phyloP scores from a whole-genome alignment of 345 rosid genomes.

The Barbarea vulgaris region DNA sequence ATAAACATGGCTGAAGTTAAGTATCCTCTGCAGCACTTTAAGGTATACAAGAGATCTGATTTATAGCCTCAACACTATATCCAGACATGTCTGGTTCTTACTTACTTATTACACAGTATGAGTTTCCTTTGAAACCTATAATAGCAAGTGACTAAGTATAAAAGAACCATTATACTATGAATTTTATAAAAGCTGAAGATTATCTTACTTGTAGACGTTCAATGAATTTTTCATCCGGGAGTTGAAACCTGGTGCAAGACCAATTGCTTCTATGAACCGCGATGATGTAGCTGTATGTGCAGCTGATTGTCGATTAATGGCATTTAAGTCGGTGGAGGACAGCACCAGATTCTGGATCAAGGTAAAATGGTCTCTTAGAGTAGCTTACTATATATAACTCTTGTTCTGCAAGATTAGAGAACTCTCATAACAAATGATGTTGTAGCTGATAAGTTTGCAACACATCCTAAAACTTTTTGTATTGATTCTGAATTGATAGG shows the following conservation, averaged over 20 bases:
- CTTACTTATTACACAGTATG: not conserved
- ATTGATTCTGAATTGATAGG: slow-evolving; percentile 46
- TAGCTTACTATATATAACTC: slow-evolving; percentile 1
- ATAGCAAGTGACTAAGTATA: not conserved
- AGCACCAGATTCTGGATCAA: slow-evolving; percentile 86
- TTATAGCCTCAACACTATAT: slow-evolving; percentile 6
- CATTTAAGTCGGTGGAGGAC: slow-evolving; percentile 68
- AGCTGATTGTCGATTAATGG: slow-evolving; percentile 90
- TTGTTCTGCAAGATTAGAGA: not conserved
- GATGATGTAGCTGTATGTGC: slow-evolving; percentile 74
- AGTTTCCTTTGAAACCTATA: not conserved
- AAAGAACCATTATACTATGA: not conserved
- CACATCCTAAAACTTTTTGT: not conserved
- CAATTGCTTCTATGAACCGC: slow-evolving; percentile 54
- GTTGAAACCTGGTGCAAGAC: slow-evolving; percentile 79
- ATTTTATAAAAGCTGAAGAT: not conserved
- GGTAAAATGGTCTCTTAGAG: slow-evolving; percentile 44
- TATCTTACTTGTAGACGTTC: slow-evolving; percentile 61
- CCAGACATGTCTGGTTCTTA: slow-evolving; percentile 1
- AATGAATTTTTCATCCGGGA: slow-evolving; percentile 92
- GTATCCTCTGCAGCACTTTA: slow-evolving; percentile 81
- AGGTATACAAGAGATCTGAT: slow-evolving; percentile 50
- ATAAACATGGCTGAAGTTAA: slow-evolving; percentile 87
- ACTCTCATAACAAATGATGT: not conserved
- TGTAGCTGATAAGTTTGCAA: not conserved